Conservation (phyloP, 2,329 filamentous ascomycete genomes). For the Talaromyces rugulosus region DNA sequence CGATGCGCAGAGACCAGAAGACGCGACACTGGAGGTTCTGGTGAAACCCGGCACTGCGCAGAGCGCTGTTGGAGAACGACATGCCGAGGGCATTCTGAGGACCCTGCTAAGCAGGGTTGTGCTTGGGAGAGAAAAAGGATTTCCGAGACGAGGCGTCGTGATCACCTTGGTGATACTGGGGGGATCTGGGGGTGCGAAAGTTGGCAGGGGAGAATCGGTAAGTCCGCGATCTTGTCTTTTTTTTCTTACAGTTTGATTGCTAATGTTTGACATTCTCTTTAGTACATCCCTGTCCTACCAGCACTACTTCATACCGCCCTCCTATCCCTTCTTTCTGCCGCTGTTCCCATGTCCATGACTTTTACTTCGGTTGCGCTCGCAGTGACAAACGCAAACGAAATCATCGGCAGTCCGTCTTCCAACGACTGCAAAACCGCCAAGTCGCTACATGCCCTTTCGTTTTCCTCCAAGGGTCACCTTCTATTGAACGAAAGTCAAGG, state of each 20-base stretch:
- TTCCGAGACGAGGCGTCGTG: constrained; percentile 40
- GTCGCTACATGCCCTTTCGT: constrained; percentile 79
- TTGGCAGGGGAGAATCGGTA: constrained; percentile 35
- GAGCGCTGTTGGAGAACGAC: constrained; percentile 76
- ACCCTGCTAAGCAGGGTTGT: constrained; percentile 35
- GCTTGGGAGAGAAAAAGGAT: constrained; percentile 39
- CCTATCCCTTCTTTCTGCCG: constrained; percentile 74
- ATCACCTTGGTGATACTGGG: constrained; percentile 39
- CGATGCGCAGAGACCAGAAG: constrained; percentile 80
- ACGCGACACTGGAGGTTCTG: constrained; percentile 84
- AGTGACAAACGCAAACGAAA: constrained; percentile 41
- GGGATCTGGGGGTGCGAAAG: constrained; percentile 27
- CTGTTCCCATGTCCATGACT: constrained; percentile 72
- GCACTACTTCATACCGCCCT: constrained; percentile 76
- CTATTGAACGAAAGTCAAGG: constrained; percentile 80
- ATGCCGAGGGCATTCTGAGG: constrained; percentile 62
- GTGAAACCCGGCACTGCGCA: constrained; percentile 81
- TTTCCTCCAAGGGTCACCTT: constrained; percentile 68
- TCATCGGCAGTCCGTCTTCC: constrained; percentile 59
- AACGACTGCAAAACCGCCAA: constrained; percentile 58
- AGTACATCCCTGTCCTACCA: constrained; percentile 78
- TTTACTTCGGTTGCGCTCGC: constrained; percentile 64
- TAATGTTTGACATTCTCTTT: constrained; percentile 9
- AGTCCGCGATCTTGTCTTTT: constrained; percentile 14
- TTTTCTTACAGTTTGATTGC: constrained; percentile 10